Percentiles rank a stretch among this genome's conserved stretches.
These are phyloP conservation scores for Lactuca saligna DNA, from an alignment of 129 eudicot genomes.

Conservation along the genomic window DNA sequence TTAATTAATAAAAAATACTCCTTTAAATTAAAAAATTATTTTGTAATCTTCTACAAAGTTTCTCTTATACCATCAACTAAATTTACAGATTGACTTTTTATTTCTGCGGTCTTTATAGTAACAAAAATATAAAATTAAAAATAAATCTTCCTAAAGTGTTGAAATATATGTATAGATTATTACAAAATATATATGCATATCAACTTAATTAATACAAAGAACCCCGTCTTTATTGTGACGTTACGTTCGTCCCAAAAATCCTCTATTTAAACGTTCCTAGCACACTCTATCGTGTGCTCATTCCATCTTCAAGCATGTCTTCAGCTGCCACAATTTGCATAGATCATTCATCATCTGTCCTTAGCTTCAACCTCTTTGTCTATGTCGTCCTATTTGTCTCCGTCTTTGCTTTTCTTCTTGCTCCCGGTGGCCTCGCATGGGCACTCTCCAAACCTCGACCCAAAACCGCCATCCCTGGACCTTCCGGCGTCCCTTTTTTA, in stretches of 20 bases:
- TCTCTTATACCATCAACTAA: too few relatives aligned
- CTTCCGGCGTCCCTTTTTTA: constrained; percentile 65
- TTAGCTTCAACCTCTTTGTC: constrained; percentile 25
- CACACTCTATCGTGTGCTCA: background rate
- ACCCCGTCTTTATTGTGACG: too few relatives aligned
- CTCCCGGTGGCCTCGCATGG: constrained; percentile 98
- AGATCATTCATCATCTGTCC: constrained; percentile 6
- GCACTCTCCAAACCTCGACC: constrained; percentile 50
- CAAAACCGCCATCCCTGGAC: constrained; percentile 69
- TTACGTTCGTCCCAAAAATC: background rate
- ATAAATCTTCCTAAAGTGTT: too few relatives aligned
- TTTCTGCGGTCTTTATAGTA: too few relatives aligned
- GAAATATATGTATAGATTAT: too few relatives aligned
- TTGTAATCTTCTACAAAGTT: too few relatives aligned
- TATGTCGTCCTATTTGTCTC: constrained; percentile 36
- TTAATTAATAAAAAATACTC: too few relatives aligned
- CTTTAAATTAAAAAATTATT: too few relatives aligned
- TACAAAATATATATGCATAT: too few relatives aligned
- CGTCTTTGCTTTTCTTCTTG: constrained; percentile 53
- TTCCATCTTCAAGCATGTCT: constrained; percentile 1
- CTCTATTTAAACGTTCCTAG: constrained; percentile 23
- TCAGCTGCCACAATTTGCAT: constrained; percentile 7
- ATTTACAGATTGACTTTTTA: too few relatives aligned
- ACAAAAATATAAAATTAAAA: too few relatives aligned
- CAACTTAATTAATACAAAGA: too few relatives aligned